These are phyloP conservation scores for Acanthamoeba lenticulata DNA, from an alignment of 208 protist genomes.

Conservation along the genomic window DNA sequence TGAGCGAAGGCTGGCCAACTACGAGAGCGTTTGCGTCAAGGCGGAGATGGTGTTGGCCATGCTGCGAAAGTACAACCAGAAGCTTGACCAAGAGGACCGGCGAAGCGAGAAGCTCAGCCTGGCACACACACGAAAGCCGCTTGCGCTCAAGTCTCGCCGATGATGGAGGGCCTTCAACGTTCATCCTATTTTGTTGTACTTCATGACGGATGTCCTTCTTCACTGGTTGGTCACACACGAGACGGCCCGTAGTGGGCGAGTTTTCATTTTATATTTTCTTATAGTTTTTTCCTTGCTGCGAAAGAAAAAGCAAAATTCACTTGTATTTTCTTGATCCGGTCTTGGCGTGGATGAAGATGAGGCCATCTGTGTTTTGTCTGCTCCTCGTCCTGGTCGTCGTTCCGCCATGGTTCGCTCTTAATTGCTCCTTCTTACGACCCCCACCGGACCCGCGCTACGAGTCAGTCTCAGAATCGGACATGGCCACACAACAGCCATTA, in stretches of 20 bases:
- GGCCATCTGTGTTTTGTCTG: background rate
- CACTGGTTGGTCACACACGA: too few species aligned
- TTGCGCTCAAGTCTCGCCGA: background rate
- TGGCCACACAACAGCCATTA: too few species aligned
- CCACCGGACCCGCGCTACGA: background rate
- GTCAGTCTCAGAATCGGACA: background rate
- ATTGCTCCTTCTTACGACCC: background rate
- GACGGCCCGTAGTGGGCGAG: too few species aligned
- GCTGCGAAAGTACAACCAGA: slow-evolving; percentile 44
- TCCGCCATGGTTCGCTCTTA: background rate
- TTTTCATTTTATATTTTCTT: too few species aligned
- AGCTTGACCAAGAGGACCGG: background rate
- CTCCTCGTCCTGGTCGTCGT: background rate
- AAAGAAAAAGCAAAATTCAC: too few species aligned
- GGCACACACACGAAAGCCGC: background rate
- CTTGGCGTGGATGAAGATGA: background rate
- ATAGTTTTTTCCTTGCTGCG: too few species aligned
- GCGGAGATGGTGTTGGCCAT: slow-evolving; percentile 15
- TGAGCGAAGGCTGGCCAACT: background rate
- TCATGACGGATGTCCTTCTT: too few species aligned
- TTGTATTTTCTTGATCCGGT: too few species aligned
- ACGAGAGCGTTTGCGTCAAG: background rate
- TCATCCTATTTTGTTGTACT: too few species aligned
- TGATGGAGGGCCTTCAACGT: too few species aligned
- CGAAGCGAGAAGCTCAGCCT: background rate